A percentile compares a stretch with the other conserved stretches of the same genome.
phyloP scores from a whole-genome alignment of 2,329 filamentous ascomycete genomes.

The Blastomyces emzantsi region DNA sequence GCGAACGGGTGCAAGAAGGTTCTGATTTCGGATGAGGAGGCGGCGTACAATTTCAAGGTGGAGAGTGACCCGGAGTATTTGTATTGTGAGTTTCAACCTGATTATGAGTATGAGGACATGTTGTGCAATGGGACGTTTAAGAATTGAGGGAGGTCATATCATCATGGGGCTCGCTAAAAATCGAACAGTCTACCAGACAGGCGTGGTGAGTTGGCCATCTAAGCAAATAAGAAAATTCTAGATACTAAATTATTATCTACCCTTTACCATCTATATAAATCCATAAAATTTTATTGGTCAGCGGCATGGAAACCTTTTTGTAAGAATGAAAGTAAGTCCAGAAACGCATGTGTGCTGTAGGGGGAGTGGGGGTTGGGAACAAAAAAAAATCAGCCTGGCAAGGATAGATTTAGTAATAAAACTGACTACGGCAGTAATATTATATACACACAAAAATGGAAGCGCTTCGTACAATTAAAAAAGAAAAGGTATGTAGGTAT shows the following conservation, averaged over 20 bases:
- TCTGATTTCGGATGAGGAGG: constrained; percentile 48
- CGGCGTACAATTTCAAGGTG: constrained; percentile 26
- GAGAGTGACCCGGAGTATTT: constrained; percentile 21
- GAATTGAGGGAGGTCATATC: constrained; percentile 14
- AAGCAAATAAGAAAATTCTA: not conserved
- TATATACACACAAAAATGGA: constrained; percentile 3
- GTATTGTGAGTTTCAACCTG: constrained; percentile 23
- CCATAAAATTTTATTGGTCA: not conserved
- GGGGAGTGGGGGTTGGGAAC: not conserved
- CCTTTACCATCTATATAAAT: not conserved
- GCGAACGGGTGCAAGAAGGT: constrained; percentile 45
- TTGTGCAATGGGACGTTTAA: constrained; percentile 21
- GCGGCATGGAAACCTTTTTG: not conserved
- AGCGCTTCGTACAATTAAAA: not conserved
- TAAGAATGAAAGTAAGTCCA: not conserved
- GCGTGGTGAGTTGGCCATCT: not conserved
- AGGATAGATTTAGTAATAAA: constrained; percentile 2
- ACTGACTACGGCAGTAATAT: constrained; percentile 1
- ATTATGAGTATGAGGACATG: constrained; percentile 23
- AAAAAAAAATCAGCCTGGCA: not conserved
- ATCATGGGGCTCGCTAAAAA: not conserved
- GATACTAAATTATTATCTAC: constrained; percentile 6
- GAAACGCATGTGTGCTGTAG: not conserved
- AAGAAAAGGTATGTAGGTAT: not conserved
- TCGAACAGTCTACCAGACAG: not conserved